Evolutionary conservation across 2,329 filamentous ascomycete genomes (phyloP), one percentile per base, ranked within the genome.

Genomic region (Pseudocercospora vitis): DNA sequence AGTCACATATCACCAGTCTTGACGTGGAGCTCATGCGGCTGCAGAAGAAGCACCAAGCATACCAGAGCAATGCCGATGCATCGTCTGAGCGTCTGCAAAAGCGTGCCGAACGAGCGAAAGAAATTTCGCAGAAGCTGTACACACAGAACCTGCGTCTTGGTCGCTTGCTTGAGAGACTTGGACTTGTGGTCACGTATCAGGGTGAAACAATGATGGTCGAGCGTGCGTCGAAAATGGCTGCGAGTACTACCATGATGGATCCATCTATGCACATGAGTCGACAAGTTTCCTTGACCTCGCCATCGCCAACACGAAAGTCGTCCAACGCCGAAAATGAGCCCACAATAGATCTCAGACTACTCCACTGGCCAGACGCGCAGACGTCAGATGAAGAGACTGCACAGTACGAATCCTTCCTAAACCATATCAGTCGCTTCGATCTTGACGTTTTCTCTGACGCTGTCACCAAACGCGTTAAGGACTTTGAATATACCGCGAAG

Each of bases 401-500:
- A 40, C 88, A 86, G 60, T 99, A 91, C 67, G 77, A 83, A 12
- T 80, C 84, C 1, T 96, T 90, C 66, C 77, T 96, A 59, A 78
- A 82, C 29, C 84, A 84, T 3, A 75, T 96, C 14, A 84, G 88
- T 14, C 81, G 82, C 23, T 94, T 99, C 66, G 89, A 95, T 66
- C 79, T 92, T 44, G 89, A 96, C 57, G 79, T 82, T 2, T 95
- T 96, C 65, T 83, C 85, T 42, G 92, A 97, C 54, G 86, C 89
- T 0, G 80, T 99, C 21, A 87, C 89, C 58, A 94, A 92, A 65
- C 87, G 94, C 11, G 84, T 96, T 65, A 95, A 92, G 65, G 94
- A 99, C 66, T 87, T 95, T 57, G 94, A 99, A 71, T 86, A 94
- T 63, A 87, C 94, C 55, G 91, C 91, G 14, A 88, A 91, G 53